These are phyloP conservation scores for Coccomyxa sp. DNA, from an alignment of 139 green algal species.

Conservation along the genomic window DNA sequence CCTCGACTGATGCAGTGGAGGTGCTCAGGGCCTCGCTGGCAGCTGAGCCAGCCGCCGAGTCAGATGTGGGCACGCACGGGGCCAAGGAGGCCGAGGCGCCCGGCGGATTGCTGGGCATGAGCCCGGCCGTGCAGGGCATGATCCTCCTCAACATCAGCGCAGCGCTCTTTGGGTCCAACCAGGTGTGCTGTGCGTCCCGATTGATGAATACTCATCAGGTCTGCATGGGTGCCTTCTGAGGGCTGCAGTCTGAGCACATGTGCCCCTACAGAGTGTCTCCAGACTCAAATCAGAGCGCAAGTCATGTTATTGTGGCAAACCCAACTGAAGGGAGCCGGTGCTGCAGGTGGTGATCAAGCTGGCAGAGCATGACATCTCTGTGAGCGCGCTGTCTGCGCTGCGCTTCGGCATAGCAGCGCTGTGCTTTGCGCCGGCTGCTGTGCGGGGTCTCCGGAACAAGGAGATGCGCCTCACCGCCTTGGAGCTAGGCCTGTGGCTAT, in stretches of 20 bases:
- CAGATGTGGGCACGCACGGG: neutral
- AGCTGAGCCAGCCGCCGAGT: neutral
- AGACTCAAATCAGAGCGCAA: too few relatives aligned
- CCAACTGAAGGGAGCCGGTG: neutral
- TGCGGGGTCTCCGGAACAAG: constrained; percentile 6
- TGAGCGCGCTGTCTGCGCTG: constrained; percentile 16
- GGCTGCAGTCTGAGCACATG: too few relatives aligned
- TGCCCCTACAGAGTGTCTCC: too few relatives aligned
- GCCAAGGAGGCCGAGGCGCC: too few relatives aligned
- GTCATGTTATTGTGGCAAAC: neutral
- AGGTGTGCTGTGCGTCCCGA: too few relatives aligned
- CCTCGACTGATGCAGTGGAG: neutral
- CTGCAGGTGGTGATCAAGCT: constrained; percentile 22
- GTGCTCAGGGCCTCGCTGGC: neutral
- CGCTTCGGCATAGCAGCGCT: constrained; percentile 31
- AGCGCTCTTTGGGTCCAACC: constrained; percentile 36
- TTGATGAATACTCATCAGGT: too few relatives aligned
- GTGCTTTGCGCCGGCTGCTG: constrained; percentile 17
- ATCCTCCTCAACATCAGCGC: constrained; percentile 37
- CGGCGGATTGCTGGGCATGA: neutral
- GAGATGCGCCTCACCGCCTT: constrained; percentile 5
- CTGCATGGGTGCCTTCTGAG: too few relatives aligned
- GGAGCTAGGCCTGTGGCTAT: constrained; percentile 36
- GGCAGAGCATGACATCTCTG: constrained; percentile 17
- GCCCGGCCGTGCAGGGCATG: neutral